Evolutionary conservation across 305 asterid genomes (phyloP).

Genomic region (Solanum hybrid): DNA sequence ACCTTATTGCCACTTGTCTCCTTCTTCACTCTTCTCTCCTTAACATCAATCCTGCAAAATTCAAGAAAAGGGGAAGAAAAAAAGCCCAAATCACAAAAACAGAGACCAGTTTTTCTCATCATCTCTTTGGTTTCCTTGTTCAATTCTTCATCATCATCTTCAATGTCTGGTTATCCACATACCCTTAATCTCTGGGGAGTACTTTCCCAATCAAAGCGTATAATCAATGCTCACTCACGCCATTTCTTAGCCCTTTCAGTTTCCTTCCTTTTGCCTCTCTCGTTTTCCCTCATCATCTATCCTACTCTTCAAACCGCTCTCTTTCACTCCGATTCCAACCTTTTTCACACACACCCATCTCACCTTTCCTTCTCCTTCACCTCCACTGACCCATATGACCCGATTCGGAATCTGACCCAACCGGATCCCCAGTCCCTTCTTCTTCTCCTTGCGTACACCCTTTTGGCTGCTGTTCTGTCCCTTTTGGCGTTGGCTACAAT

Average conservation of each 20-base stretch:
- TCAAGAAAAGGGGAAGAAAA: not conserved
- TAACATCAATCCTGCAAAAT: not conserved
- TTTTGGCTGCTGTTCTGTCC: conserved; percentile 24
- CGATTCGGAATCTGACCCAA: not conserved
- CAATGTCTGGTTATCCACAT: conserved; percentile 3
- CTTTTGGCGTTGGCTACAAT: conserved; percentile 39
- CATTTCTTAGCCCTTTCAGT: conserved; percentile 60
- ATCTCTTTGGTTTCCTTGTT: not conserved
- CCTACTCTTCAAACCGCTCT: conserved; percentile 27
- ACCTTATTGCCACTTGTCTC: not conserved
- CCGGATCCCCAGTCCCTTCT: not conserved
- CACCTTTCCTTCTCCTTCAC: not conserved
- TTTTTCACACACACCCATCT: conserved; percentile 26
- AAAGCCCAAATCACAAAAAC: not conserved
- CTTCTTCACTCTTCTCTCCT: not conserved
- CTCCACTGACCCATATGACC: not conserved
- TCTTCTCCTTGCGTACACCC: conserved; percentile 10
- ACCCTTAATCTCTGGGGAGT: conserved; percentile 41
- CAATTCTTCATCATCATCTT: not conserved
- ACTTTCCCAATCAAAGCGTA: conserved; percentile 50
- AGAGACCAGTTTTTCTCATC: not conserved
- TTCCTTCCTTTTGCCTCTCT: conserved; percentile 60
- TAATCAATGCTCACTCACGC: conserved; percentile 58
- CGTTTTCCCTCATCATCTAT: conserved; percentile 35
- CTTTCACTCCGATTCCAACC: conserved; percentile 37